Evolutionary conservation across 768 basidiomycete species (phyloP), one percentile per base, ranked within the genome.

Genomic region (Kwoniella heveanensis): DNA sequence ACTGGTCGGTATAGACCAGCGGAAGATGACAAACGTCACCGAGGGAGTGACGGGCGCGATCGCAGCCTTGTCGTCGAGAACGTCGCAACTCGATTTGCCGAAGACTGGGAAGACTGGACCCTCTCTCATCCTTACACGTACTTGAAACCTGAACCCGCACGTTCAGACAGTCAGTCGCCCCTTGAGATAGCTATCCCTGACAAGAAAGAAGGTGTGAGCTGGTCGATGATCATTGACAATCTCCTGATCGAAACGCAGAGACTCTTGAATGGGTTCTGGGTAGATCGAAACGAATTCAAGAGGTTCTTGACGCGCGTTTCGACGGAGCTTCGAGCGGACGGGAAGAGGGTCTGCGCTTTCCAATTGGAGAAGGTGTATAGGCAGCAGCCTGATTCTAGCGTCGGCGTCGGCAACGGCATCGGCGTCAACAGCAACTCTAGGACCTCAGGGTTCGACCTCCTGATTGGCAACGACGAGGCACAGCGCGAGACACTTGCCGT

Each of bases 41-140:
- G n/a, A n/a, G n/a, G n/a, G n/a, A n/a, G n/a, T n/a, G n/a, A n/a
- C n/a, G n/a, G 13, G 25, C 9, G 26, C 19, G 26, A 1, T 32
- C 37, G 21, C 3, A 44, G 44, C 12, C 13, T 4, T 48, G 24
- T 10, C 21, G 55, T 69, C 4, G 56, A 65, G 50, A 62, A 56
- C 21, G 54, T 68, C 5, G 64, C 67, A 10, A 58, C 25, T 25
- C 44, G 68, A 19, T 65, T 30, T 19, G 7, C 26, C 0, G 24
- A 54, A 22, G 70, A 72, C 36, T 62, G 55, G 54, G 25, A 64
- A 49, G 70, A 72, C 36, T 69, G 70, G 70, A 58, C 59, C 9
- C 29, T 51, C 6, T n/a, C 52, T 26, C 49, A 60, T 27, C 55
- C 53, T 19, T 19, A 63, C 44, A 17, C 29, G 22, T 47, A 58